Evolutionary conservation across 371 early-diverging fungal species (phyloP).

Genomic region (Circinella minor): DNA sequence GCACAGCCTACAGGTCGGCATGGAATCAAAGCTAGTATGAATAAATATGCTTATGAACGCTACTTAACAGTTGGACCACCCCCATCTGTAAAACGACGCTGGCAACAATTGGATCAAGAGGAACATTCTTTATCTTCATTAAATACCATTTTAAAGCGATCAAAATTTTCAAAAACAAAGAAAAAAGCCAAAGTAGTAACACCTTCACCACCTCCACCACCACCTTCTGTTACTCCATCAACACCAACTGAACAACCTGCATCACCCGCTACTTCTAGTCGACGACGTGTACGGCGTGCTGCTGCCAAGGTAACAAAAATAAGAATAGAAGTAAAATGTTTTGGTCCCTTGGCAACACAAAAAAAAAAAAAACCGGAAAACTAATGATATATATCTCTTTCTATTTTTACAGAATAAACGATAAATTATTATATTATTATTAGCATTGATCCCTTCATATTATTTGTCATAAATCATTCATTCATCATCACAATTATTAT

Average conservation of each 20-base stretch:
- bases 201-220: neutral
- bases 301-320: constrained; percentile 1
- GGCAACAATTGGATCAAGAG: neutral
- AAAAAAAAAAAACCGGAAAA: no score
- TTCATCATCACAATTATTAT: no score
- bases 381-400: no score
- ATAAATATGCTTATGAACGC: constrained; percentile 10
- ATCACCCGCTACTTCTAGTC: neutral
- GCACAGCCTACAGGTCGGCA: constrained; percentile 12
- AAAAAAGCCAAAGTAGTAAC: constrained; percentile 2
- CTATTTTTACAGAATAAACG: no score
- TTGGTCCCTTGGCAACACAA: neutral
- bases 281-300: neutral
- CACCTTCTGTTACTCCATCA: neutral
- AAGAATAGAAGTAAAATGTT: neutral
- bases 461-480: no score
- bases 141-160: neutral
- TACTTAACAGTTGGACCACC: constrained; percentile 10
- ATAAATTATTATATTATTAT: no score
- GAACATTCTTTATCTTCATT: neutral
- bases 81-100: constrained; percentile 1
- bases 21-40: constrained; percentile 15
- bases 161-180: neutral
- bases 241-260: neutral
- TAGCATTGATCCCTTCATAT: no score